These are phyloP conservation scores for Dothistroma septosporum DNA, from an alignment of 2,329 filamentous ascomycete species.

Conservation along the genomic window DNA sequence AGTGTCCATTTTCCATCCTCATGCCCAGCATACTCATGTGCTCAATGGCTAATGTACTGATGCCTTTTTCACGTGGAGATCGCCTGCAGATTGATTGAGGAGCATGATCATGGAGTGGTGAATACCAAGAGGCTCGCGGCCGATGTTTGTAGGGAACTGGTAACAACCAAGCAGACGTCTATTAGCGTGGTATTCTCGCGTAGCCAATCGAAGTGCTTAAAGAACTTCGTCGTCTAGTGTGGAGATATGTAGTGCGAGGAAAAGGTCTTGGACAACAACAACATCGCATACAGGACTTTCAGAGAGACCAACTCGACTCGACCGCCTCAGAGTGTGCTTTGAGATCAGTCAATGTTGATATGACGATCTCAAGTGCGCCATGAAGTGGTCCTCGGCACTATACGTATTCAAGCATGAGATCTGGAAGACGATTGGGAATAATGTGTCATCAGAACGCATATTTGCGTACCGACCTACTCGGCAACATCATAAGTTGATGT, in stretches of 20 bases:
- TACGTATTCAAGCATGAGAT: too few relatives aligned
- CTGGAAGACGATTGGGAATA: too few relatives aligned
- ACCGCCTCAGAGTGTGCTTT: too few relatives aligned
- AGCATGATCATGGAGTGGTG: neutral
- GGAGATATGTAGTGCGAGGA: neutral
- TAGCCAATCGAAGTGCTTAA: neutral
- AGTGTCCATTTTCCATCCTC: too few relatives aligned
- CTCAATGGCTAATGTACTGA: neutral
- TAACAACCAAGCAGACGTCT: neutral
- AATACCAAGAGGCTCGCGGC: neutral
- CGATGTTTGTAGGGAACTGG: neutral
- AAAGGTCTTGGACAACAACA: neutral
- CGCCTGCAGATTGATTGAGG: neutral
- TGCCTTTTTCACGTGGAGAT: neutral
- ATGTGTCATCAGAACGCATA: too few relatives aligned
- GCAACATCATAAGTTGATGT: too few relatives aligned
- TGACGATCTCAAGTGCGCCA: too few relatives aligned
- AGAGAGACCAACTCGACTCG: too few relatives aligned
- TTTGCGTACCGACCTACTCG: too few relatives aligned
- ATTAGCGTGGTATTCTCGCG: neutral
- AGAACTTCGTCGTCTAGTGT: neutral
- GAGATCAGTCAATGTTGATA: too few relatives aligned
- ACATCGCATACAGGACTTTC: neutral
- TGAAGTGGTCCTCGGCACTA: too few relatives aligned
- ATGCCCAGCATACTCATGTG: too few relatives aligned